A percentile compares a stretch with the other conserved stretches of the same genome.
phyloP scores from a whole-genome alignment of 805 yeast genomes.

The Candida pseudofarinosa region DNA sequence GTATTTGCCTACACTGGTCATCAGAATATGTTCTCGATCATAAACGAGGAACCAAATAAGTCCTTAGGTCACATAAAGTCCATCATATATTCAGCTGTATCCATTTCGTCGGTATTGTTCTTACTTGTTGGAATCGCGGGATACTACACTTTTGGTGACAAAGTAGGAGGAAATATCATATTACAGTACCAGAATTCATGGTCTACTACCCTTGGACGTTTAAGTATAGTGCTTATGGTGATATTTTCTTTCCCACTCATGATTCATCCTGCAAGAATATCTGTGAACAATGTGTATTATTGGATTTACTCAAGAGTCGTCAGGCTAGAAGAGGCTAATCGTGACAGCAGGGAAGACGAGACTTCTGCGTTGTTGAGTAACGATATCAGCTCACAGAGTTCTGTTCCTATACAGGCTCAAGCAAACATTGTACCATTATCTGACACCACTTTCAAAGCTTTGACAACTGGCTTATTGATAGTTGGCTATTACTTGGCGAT shows the following conservation, averaged over 20 bases:
- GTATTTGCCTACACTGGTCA: conserved; percentile 96
- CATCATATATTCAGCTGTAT: conserved; percentile 50
- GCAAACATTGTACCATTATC: conserved; percentile 27
- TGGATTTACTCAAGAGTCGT: conserved; percentile 30
- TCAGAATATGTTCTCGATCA: conserved; percentile 87
- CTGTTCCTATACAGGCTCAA: background rate
- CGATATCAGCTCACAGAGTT: background rate
- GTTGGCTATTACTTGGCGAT: conserved; percentile 63
- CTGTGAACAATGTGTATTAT: conserved; percentile 67
- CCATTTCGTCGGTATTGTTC: conserved; percentile 59
- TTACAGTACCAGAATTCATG: conserved; percentile 64
- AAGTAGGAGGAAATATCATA: conserved; percentile 75
- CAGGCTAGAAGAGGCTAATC: conserved; percentile 5
- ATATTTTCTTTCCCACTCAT: conserved; percentile 84
- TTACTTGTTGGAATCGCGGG: conserved; percentile 76
- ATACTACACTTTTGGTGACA: conserved; percentile 80
- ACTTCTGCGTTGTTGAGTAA: conserved; percentile 3
- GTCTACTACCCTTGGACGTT: conserved; percentile 73
- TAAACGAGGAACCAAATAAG: conserved; percentile 70
- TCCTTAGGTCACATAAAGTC: conserved; percentile 36
- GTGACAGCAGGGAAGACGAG: conserved; percentile 1
- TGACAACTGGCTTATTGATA: conserved; percentile 35
- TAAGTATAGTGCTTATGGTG: conserved; percentile 77
- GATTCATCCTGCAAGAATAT: conserved; percentile 85
- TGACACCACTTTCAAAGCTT: conserved; percentile 18